phyloP scores from a whole-genome alignment of 2,329 filamentous ascomycete species.

The Neodidymelliopsis sp. region DNA sequence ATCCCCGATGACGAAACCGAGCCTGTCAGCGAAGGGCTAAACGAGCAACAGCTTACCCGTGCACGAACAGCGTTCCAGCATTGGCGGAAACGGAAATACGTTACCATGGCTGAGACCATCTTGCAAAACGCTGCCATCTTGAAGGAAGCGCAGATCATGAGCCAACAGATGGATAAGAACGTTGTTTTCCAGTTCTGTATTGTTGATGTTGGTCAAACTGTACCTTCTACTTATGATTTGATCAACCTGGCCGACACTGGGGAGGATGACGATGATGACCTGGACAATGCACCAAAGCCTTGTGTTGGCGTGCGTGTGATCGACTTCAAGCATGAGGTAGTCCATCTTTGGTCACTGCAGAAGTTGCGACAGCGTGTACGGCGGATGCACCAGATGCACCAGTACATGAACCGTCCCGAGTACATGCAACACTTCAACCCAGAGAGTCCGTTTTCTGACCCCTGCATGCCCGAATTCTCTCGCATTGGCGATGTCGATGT shows the following conservation, averaged over 20 bases:
- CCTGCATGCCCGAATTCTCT: constrained; percentile 90
- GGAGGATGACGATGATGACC: constrained; percentile 84
- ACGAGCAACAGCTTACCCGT: constrained; percentile 72
- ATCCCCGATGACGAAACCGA: constrained; percentile 54
- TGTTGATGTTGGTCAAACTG: constrained; percentile 84
- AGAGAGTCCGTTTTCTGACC: constrained; percentile 91
- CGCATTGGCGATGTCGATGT: constrained; percentile 93
- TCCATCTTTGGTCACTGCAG: constrained; percentile 92
- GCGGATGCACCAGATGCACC: constrained; percentile 95
- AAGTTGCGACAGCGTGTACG: constrained; percentile 88
- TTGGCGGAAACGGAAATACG: constrained; percentile 86
- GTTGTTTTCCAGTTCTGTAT: constrained; percentile 96
- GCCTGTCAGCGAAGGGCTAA: constrained; percentile 54
- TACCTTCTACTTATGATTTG: constrained; percentile 95
- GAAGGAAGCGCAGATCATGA: constrained; percentile 98
- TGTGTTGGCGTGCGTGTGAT: constrained; percentile 90
- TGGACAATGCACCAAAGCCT: constrained; percentile 84
- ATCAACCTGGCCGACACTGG: constrained; percentile 88
- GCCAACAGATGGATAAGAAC: constrained; percentile 90
- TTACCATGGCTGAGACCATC: constrained; percentile 91
- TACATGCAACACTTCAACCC: constrained; percentile 92
- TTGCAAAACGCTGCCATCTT: constrained; percentile 85
- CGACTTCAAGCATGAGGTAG: constrained; percentile 84
- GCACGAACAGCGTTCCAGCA: constrained; percentile 72
- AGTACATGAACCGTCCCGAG: constrained; percentile 94